Evolutionary conservation across 2,329 filamentous ascomycete genomes (phyloP).

Genomic region (Fusarium duplospermum): DNA sequence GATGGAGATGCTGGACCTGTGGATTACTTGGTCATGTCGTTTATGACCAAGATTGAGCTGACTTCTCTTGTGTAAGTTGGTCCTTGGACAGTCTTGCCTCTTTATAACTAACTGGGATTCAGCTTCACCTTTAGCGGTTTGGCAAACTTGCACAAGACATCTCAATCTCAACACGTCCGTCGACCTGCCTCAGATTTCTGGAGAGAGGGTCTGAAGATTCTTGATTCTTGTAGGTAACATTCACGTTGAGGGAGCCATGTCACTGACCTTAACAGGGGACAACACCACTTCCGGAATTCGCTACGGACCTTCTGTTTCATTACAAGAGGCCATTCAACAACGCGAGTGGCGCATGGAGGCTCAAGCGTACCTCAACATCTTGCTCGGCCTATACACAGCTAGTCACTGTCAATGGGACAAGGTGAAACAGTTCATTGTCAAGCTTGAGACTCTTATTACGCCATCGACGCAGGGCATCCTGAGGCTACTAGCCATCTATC

Average conservation of each 20-base stretch:
- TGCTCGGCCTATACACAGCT: constrained; percentile 76
- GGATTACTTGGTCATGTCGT: constrained; percentile 70
- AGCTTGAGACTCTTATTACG: constrained; percentile 60
- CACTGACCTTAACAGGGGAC: constrained; percentile 48
- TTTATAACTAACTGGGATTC: constrained; percentile 27
- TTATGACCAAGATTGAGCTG: constrained; percentile 70
- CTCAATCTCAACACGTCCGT: constrained; percentile 42
- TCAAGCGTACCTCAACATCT: constrained; percentile 76
- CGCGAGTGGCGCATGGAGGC: constrained; percentile 74
- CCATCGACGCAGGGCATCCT: constrained; percentile 56
- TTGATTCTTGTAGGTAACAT: constrained; percentile 58
- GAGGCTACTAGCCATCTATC: constrained; percentile 71
- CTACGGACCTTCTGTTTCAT: constrained; percentile 60
- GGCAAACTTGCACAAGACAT: constrained; percentile 55
- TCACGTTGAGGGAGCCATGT: neutral
- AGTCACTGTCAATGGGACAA: constrained; percentile 77
- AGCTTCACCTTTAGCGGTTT: constrained; percentile 69
- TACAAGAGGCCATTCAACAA: constrained; percentile 68
- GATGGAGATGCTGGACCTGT: constrained; percentile 51
- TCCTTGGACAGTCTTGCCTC: neutral
- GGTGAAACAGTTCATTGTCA: constrained; percentile 68
- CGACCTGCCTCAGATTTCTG: constrained; percentile 53
- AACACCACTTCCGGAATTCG: constrained; percentile 48
- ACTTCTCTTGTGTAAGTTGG: constrained; percentile 65
- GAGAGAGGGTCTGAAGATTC: constrained; percentile 56